These are phyloP conservation scores for Vitis hybrid DNA, from an alignment of 177 flowering plant species.

Conservation along the genomic window DNA sequence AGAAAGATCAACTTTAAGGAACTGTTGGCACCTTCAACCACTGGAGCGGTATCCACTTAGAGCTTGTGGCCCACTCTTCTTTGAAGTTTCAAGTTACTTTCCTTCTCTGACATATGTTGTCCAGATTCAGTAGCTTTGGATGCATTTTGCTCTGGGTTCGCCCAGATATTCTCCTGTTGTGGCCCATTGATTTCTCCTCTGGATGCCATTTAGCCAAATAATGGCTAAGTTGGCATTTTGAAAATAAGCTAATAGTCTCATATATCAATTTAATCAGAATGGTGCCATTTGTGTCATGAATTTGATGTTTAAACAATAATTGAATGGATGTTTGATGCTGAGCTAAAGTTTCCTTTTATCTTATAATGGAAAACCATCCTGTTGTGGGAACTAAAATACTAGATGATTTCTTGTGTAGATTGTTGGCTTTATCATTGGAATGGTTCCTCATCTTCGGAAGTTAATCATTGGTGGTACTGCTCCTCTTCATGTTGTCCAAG, in stretches of 20 bases:
- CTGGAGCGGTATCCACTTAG: slow-evolving; percentile 30
- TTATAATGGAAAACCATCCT: neutral
- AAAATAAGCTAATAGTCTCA: too few species aligned
- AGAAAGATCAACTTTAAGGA: slow-evolving; percentile 21
- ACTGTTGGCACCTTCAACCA: slow-evolving; percentile 37
- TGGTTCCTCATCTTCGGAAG: slow-evolving; percentile 23
- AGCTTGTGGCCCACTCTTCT: neutral
- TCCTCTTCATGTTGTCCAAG: slow-evolving; percentile 36
- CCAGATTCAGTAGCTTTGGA: too few species aligned
- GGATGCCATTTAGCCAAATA: too few species aligned
- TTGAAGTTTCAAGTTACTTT: too few species aligned
- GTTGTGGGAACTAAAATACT: neutral
- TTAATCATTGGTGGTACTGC: slow-evolving; percentile 35
- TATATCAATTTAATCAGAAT: too few species aligned
- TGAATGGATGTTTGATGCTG: too few species aligned
- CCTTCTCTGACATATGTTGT: neutral
- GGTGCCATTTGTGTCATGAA: too few species aligned
- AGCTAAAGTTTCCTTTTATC: neutral
- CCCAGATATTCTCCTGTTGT: too few species aligned
- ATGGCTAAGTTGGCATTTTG: too few species aligned
- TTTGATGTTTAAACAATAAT: too few species aligned
- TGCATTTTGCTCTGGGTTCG: too few species aligned
- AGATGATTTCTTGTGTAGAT: slow-evolving; percentile 15
- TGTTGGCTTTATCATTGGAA: slow-evolving; percentile 35
- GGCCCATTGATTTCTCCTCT: too few species aligned